Evolutionary conservation across 2,329 filamentous ascomycete genomes (phyloP).

Genomic region (Talaromyces marneffei): DNA sequence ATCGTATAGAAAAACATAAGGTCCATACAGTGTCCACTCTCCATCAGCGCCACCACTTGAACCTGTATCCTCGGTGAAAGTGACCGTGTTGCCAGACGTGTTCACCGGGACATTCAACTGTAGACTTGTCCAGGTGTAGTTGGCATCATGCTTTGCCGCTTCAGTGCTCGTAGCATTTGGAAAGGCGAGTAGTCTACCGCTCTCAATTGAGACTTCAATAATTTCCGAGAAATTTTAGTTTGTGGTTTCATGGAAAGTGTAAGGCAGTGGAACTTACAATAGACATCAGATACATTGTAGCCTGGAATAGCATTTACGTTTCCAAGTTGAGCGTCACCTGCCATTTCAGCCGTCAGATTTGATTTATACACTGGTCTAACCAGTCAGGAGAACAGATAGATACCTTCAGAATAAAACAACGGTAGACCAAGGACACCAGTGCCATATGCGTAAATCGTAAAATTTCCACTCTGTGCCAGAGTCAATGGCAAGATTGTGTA

Average conservation of each 20-base stretch:
- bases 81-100: neutral
- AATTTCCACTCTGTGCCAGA: neutral
- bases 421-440: neutral
- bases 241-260: neutral
- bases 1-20: neutral
- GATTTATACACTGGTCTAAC: neutral
- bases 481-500: neutral
- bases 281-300: slow-evolving; percentile 7
- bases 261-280: neutral
- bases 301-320: neutral
- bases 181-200: neutral
- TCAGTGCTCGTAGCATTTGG: slow-evolving; percentile 5
- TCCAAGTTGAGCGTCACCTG: slow-evolving; percentile 5
- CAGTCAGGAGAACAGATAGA: too few relatives aligned
- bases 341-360: neutral
- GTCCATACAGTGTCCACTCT: neutral
- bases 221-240: neutral
- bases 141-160: neutral
- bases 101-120: neutral
- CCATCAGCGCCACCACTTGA: neutral
- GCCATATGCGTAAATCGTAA: slow-evolving; percentile 9
- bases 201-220: neutral
- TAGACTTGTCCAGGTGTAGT: slow-evolving; percentile 2
- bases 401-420: slow-evolving; percentile 2
- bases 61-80: neutral